phyloP scores from a whole-genome alignment of 1,139 yeast genomes.

The Diutina rugosa region DNA sequence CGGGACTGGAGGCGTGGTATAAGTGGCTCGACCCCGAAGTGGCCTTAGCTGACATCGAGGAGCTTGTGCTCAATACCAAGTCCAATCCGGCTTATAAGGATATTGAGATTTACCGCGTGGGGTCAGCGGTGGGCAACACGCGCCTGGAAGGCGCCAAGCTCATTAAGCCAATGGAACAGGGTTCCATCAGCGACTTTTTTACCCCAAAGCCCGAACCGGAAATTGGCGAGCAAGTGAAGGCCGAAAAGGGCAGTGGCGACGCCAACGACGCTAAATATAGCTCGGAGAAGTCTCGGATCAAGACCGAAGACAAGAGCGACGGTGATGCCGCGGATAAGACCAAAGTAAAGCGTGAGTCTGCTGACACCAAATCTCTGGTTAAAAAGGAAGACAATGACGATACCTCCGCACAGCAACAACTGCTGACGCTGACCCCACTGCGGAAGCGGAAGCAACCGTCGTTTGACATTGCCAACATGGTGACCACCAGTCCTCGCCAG shows the following conservation, averaged over 20 bases:
- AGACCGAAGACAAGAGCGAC: background rate
- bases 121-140: background rate
- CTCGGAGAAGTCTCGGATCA: background rate
- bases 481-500: background rate
- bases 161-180: background rate
- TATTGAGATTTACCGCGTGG: background rate
- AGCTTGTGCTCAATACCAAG: background rate
- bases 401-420: background rate
- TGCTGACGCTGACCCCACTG: background rate
- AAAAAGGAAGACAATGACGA: background rate
- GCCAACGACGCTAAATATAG: background rate
- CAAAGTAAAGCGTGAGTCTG: too few species aligned
- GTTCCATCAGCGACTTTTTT: background rate
- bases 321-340: too few species aligned
- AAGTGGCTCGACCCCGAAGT: conserved; percentile 45
- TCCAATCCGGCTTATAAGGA: background rate
- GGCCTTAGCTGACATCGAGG: background rate
- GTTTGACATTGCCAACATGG: background rate
- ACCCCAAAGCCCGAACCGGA: background rate
- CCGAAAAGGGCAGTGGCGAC: background rate
- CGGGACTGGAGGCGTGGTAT: conserved; percentile 42
- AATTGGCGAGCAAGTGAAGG: background rate
- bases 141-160: background rate
- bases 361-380: too few species aligned
- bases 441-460: background rate